These are phyloP conservation scores for Microbotryomycetes sp. DNA, from an alignment of 1,284 basidiomycete species.

Conservation along the genomic window DNA sequence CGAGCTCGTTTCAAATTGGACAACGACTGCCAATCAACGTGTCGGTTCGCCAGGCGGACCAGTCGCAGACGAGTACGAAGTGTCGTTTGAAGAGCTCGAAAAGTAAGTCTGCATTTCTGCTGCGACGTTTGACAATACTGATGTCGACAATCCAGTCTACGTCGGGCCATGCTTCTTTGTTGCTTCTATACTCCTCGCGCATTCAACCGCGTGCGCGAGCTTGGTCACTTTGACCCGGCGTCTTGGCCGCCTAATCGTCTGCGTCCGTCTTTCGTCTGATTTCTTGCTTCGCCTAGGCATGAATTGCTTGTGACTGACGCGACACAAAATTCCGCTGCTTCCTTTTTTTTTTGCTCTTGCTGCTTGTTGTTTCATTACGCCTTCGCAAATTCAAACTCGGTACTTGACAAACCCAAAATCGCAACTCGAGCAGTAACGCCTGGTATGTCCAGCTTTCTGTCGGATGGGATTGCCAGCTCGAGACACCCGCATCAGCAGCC, in stretches of 20 bases:
- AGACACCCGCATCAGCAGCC: background rate
- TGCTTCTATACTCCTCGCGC: slow-evolving; percentile 16
- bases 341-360: too few relatives aligned
- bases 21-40: slow-evolving; percentile 2
- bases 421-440: background rate
- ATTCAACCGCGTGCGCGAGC: background rate
- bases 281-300: background rate
- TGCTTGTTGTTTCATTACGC: background rate
- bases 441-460: background rate
- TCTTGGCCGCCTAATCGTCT: background rate
- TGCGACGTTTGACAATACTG: accelerated
- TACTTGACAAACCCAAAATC: background rate
- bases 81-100: slow-evolving; percentile 17
- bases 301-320: background rate
- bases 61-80: slow-evolving; percentile 15
- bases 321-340: too few relatives aligned
- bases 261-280: background rate
- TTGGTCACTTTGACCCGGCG: background rate
- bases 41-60: slow-evolving; percentile 19
- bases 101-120: slow-evolving; percentile 7
- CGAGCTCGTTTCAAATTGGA: slow-evolving; percentile 16
- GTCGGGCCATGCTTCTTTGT: slow-evolving; percentile 12
- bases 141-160: slow-evolving; percentile 12
- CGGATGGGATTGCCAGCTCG: background rate
- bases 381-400: background rate